These are phyloP conservation scores for Botrytis cinerea DNA, from an alignment of 2,329 filamentous ascomycete species.

Conservation along the genomic window DNA sequence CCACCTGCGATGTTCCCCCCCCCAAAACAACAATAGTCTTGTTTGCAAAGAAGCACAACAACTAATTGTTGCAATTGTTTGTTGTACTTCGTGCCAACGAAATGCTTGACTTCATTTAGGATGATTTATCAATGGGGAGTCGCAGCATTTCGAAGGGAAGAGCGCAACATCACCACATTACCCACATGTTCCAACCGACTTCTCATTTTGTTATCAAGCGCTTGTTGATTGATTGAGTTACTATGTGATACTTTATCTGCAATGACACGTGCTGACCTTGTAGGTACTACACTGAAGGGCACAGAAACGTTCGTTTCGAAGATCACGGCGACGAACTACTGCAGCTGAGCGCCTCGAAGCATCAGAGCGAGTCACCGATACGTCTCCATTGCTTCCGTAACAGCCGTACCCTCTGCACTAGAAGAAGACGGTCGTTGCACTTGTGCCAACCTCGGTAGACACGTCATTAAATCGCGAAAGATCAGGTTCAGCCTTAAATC, in stretches of 20 bases:
- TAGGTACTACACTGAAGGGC: conserved; percentile 39
- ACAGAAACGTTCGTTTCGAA: conserved; percentile 41
- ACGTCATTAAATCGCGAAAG: conserved; percentile 40
- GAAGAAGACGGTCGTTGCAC: conserved; percentile 33
- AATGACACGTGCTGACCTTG: conserved; percentile 43
- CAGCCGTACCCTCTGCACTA: conserved; percentile 31
- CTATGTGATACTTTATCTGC: conserved; percentile 39
- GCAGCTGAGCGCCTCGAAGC: conserved; percentile 41
- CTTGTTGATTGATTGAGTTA: conserved; percentile 30
- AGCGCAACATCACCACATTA: conserved; percentile 30
- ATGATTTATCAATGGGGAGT: conserved; percentile 12
- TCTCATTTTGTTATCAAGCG: conserved; percentile 36
- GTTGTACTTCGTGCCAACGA: conserved; percentile 14
- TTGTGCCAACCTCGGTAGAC: conserved; percentile 41
- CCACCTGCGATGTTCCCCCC: conserved; percentile 33
- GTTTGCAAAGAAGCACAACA: background rate
- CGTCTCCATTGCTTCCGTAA: conserved; percentile 30
- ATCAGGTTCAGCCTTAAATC: conserved; percentile 39
- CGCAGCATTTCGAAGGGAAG: conserved; percentile 30
- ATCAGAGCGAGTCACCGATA: conserved; percentile 34
- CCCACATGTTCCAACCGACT: conserved; percentile 26
- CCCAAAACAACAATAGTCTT: conserved; percentile 17
- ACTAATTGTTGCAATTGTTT: background rate
- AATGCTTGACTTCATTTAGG: background rate
- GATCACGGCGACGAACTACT: conserved; percentile 39